A percentile compares a stretch with the other conserved stretches of the same genome.
These are phyloP conservation scores for Mycocentrospora acerina DNA, from an alignment of 2,329 filamentous ascomycete species.

Conservation along the genomic window DNA sequence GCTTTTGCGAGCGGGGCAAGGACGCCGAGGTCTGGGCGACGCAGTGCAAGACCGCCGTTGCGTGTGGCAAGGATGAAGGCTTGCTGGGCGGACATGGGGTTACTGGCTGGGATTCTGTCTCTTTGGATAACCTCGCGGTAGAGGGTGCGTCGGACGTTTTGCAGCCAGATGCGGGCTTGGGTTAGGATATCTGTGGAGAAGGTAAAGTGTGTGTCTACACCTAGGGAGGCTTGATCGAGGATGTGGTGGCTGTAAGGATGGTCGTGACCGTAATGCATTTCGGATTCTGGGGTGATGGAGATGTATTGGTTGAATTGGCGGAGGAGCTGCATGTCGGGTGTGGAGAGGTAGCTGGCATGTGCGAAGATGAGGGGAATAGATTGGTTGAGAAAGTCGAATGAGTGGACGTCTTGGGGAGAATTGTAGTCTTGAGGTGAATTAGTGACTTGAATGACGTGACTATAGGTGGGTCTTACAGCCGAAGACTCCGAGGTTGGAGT, in stretches of 20 bases:
- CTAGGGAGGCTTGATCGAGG: slow-evolving; percentile 55
- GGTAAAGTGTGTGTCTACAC: slow-evolving; percentile 58
- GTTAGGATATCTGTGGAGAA: slow-evolving; percentile 49
- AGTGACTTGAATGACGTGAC: no score
- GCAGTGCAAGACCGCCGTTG: slow-evolving; percentile 54
- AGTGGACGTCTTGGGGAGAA: no score
- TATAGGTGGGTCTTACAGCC: no score
- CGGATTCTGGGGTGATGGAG: slow-evolving; percentile 60
- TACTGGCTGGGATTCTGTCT: slow-evolving; percentile 50
- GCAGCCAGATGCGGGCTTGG: slow-evolving; percentile 59
- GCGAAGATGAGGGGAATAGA: slow-evolving; percentile 55
- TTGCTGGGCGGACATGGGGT: slow-evolving; percentile 56
- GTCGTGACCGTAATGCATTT: slow-evolving; percentile 60
- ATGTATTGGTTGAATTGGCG: slow-evolving; percentile 55
- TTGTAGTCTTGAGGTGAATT: no score
- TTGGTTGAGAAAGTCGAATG: slow-evolving; percentile 41
- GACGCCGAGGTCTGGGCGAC: slow-evolving; percentile 54
- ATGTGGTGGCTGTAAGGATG: slow-evolving; percentile 49
- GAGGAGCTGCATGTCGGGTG: slow-evolving; percentile 46
- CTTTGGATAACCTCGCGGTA: no score
- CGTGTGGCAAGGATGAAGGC: slow-evolving; percentile 59
- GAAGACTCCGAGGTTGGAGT: no score
- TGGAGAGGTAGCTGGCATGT: slow-evolving; percentile 52
- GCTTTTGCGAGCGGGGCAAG: slow-evolving; percentile 55
- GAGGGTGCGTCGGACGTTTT: slow-evolving; percentile 48